These are phyloP conservation scores for Populus trichocarpa DNA, from an alignment of 441 rosid species.

Conservation along the genomic window DNA sequence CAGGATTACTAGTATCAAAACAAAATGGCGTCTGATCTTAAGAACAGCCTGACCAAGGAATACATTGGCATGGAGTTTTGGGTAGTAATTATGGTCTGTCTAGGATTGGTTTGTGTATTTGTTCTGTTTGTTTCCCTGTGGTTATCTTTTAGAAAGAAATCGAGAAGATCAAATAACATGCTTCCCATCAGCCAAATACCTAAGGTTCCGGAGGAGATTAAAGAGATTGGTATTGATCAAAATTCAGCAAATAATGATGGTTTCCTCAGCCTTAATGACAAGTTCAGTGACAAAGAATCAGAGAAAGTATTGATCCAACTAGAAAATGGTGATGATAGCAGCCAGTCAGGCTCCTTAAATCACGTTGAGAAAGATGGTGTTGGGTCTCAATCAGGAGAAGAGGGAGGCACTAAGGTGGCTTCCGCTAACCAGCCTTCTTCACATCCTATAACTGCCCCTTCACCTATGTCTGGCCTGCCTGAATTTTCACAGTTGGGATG, in stretches of 20 bases:
- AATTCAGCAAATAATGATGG: constrained; percentile 56
- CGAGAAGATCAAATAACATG: constrained; percentile 43
- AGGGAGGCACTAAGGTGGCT: constrained; percentile 36
- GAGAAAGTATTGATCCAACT: constrained; percentile 55
- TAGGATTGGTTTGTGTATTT: constrained; percentile 54
- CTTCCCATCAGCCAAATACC: constrained; percentile 67
- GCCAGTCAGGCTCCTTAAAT: constrained; percentile 64
- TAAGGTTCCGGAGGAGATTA: constrained; percentile 76
- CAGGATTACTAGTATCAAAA: constrained; percentile 34
- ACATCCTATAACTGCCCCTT: constrained; percentile 64
- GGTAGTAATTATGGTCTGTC: constrained; percentile 64
- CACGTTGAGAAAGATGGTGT: constrained; percentile 46
- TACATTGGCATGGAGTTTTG: constrained; percentile 62
- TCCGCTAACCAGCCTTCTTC: constrained; percentile 49
- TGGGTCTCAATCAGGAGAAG: constrained; percentile 59
- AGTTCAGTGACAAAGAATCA: constrained; percentile 58
- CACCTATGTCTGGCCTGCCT: constrained; percentile 82
- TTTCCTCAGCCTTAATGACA: constrained; percentile 64
- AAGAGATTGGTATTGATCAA: constrained; percentile 76
- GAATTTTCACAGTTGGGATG: constrained; percentile 89
- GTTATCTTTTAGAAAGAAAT: constrained; percentile 67
- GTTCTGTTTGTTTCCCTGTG: constrained; percentile 70
- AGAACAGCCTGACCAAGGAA: constrained; percentile 50
- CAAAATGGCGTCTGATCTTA: constrained; percentile 69
- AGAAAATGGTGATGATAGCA: constrained; percentile 57